Conservation (phyloP, 225 moss, liverwort and hornwort species). For the Climacium dendroides region DNA sequence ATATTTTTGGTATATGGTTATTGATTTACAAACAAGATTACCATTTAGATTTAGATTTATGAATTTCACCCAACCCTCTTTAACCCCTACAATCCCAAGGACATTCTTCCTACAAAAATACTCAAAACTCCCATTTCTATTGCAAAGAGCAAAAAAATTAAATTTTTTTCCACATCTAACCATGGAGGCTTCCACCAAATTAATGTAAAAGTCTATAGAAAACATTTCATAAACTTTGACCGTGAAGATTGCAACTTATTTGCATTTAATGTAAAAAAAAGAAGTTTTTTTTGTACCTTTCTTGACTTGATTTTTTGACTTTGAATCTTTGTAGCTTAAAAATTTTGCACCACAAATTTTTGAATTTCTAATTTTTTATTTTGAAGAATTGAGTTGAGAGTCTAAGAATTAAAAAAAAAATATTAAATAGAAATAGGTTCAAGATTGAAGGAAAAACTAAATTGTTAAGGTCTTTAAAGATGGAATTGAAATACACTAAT, state of each 20-base stretch:
- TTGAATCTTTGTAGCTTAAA: background rate
- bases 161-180: background rate
- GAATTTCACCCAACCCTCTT: no score
- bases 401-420: no score
- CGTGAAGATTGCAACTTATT: accelerated
- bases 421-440: no score
- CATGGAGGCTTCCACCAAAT: accelerated
- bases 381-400: background rate
- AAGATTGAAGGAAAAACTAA: background rate
- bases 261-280: background rate
- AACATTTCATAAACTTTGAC: background rate
- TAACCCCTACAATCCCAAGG: accelerated
- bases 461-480: background rate
- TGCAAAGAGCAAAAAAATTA: background rate
- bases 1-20: background rate
- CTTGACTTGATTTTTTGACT: background rate
- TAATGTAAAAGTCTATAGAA: background rate
- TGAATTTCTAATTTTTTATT: background rate
- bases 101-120: background rate
- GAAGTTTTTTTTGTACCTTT: background rate
- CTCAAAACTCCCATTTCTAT: background rate
- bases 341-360: background rate
- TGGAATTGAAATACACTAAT: background rate
- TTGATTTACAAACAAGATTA: no score
- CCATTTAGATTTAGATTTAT: background rate